Percentiles rank a stretch among this genome's conserved stretches.
Conservation (phyloP, 805 yeast genomes). For the Yamadazyma akitaensis region DNA sequence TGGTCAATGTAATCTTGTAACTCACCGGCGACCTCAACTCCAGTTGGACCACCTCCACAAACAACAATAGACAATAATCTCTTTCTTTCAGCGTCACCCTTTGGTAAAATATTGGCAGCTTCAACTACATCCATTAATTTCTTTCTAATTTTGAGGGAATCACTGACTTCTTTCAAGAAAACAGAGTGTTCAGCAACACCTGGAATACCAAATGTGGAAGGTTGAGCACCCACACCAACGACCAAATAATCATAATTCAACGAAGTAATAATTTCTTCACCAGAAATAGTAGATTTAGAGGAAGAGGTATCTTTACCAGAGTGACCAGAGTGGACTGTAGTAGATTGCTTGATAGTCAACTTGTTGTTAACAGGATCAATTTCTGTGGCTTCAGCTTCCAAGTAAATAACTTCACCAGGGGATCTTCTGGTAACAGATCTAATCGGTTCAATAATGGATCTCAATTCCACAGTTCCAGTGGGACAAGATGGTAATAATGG, state of each 20-base stretch:
- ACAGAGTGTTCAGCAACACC: constrained; percentile 89
- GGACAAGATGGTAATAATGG: constrained; percentile 95
- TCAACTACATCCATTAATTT: constrained; percentile 85
- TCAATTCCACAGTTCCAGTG: constrained; percentile 85
- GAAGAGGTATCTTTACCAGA: constrained; percentile 49
- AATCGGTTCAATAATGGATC: constrained; percentile 93
- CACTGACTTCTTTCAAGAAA: constrained; percentile 85
- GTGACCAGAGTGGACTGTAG: constrained; percentile 54
- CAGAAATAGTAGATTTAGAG: constrained; percentile 37
- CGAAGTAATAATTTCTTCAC: constrained; percentile 43
- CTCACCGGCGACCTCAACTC: constrained; percentile 97
- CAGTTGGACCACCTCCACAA: constrained; percentile 99
- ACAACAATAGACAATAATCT: constrained; percentile 85
- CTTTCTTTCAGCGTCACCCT: constrained; percentile 73
- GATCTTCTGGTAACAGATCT: constrained; percentile 79
- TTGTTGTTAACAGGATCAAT: constrained; percentile 71
- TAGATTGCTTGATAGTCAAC: constrained; percentile 60
- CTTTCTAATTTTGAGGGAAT: constrained; percentile 79
- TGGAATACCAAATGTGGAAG: constrained; percentile 91
- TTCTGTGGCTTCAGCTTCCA: constrained; percentile 86
- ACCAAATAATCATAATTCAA: constrained; percentile 78
- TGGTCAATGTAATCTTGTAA: constrained; percentile 91
- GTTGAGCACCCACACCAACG: constrained; percentile 92
- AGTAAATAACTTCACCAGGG: constrained; percentile 73
- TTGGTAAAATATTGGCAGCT: constrained; percentile 78